Conservation (phyloP, 1,284 basidiomycete species). For the Rhodotorula sp. region DNA sequence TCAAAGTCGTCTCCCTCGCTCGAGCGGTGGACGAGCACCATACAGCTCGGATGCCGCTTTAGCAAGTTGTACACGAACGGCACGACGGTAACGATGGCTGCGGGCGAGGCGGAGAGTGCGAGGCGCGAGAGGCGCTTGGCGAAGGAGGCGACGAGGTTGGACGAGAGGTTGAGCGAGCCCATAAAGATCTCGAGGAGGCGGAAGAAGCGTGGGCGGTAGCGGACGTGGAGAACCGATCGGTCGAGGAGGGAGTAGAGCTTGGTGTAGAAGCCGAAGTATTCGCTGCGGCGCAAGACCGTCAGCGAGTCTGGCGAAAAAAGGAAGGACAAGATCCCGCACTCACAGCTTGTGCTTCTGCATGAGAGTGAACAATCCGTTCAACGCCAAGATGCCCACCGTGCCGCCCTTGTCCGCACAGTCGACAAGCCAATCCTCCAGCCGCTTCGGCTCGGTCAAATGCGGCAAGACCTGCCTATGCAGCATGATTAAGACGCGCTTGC, state of each 20-base stretch:
- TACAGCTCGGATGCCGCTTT: conserved; percentile 84
- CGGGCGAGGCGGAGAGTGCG: conserved; percentile 79
- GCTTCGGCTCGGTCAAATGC: conserved; percentile 65
- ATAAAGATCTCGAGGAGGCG: conserved; percentile 86
- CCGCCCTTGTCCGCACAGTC: conserved; percentile 83
- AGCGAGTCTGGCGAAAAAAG: neutral
- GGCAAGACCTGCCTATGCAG: conserved; percentile 83
- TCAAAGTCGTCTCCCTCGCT: conserved; percentile 46
- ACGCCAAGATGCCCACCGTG: conserved; percentile 78
- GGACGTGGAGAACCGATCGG: conserved; percentile 80
- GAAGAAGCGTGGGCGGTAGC: conserved; percentile 92
- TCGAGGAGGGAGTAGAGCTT: conserved; percentile 88
- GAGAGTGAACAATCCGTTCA: conserved; percentile 87
- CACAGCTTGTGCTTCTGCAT: conserved; percentile 92
- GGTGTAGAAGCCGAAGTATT: conserved; percentile 94
- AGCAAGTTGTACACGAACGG: conserved; percentile 95
- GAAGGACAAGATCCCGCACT: conserved; percentile 46
- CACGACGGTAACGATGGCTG: conserved; percentile 83
- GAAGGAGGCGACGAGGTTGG: conserved; percentile 86
- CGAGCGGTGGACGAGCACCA: conserved; percentile 79
- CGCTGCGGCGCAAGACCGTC: conserved; percentile 55
- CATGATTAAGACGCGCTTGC: conserved; percentile 66
- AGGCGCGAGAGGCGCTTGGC: conserved; percentile 85
- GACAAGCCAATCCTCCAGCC: conserved; percentile 93
- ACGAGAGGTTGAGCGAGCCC: conserved; percentile 83